phyloP scores from a whole-genome alignment of 495 filamentous ascomycete genomes.

The Tuber magnatum region DNA sequence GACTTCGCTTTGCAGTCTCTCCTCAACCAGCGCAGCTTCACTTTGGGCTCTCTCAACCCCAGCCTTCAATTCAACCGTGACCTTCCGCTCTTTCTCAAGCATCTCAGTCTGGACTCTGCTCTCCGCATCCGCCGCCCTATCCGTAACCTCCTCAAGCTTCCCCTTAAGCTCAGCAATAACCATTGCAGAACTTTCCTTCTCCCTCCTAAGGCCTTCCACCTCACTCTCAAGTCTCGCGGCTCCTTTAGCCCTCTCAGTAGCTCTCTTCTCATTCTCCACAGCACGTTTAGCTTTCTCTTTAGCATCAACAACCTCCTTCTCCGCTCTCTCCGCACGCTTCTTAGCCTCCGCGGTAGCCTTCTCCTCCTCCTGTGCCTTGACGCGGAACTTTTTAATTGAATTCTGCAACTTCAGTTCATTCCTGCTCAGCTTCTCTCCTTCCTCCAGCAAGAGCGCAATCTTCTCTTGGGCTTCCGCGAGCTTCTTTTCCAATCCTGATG shows the following conservation, averaged over 20 bases:
- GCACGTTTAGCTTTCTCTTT: constrained; percentile 57
- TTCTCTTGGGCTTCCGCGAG: constrained; percentile 83
- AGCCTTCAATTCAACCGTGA: constrained; percentile 62
- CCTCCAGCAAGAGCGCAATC: constrained; percentile 80
- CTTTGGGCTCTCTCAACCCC: constrained; percentile 62
- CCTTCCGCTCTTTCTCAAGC: constrained; percentile 61
- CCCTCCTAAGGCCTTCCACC: constrained; percentile 57
- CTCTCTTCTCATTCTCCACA: constrained; percentile 59
- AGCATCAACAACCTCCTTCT: constrained; percentile 54
- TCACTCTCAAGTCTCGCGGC: constrained; percentile 64
- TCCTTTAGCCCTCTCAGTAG: constrained; percentile 57
- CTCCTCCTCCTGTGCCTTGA: constrained; percentile 54
- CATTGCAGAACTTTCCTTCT: constrained; percentile 58
- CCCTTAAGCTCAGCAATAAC: constrained; percentile 62
- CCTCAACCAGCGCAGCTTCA: constrained; percentile 67
- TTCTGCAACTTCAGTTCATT: constrained; percentile 75
- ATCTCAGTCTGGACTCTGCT: constrained; percentile 59
- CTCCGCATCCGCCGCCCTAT: constrained; percentile 62
- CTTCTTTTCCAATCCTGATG: constrained; percentile 61
- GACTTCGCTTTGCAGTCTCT: constrained; percentile 62
- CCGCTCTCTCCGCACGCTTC: constrained; percentile 58
- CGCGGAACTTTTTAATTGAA: constrained; percentile 73
- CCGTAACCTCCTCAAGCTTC: constrained; percentile 61
- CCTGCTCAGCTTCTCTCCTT: constrained; percentile 81
- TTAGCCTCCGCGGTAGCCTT: constrained; percentile 58